Base-by-base conservation (phyloP, 495 filamentous ascomycete species). In the Penicillium odoratum region DNA sequence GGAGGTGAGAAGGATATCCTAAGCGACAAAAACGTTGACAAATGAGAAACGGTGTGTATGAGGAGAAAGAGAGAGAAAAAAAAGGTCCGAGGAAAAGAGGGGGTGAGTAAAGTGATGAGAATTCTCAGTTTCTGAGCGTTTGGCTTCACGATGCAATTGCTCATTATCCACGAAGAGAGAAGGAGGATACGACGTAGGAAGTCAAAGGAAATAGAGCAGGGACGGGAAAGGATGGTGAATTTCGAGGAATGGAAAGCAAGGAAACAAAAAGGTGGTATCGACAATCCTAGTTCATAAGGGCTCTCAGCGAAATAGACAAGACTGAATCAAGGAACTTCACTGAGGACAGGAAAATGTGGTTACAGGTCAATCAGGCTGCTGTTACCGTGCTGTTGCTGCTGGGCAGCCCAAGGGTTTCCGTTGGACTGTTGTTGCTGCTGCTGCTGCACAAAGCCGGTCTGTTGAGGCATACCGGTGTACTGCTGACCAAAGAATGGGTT, bases 301-400 rank as follows among this genome's bases (percentile, higher is more conserved):
- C 15, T 47, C 10, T 34, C 11, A 46, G 30, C 25, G 25, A 21
- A 13, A n/a, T 28, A 34, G 46, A 46, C 25, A 30, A 45, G 43
- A 59, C 56, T 55, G 38, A 53, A 26, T 45, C 9, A n/a, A 29
- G 48, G 3, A 26, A 43, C 36, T 38, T 10, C 16, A 68, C 60
- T 54, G n/a, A 36, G 13, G 4, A 65, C 57, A 64, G 63, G 29
- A n/a, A 58, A 44, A 33, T 18, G 7, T 25, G 31, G 54, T 60
- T 84, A 98, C 65, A 97, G 85, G 78, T 97, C 92, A 72, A 98
- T 98, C 79, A 98, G 79, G 75, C 94, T 93, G 57, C 88, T 87
- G 30, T 82, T 80, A 60, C 82, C 80, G 59, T 79, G 78, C 66
- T 87, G 83, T 62, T 85, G 86, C 56, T 85, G 82, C 31, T 76